A percentile compares a stretch with the other conserved stretches of the same genome.
phyloP scores from a whole-genome alignment of 768 basidiomycete genomes.

The Amanita phalloides region DNA sequence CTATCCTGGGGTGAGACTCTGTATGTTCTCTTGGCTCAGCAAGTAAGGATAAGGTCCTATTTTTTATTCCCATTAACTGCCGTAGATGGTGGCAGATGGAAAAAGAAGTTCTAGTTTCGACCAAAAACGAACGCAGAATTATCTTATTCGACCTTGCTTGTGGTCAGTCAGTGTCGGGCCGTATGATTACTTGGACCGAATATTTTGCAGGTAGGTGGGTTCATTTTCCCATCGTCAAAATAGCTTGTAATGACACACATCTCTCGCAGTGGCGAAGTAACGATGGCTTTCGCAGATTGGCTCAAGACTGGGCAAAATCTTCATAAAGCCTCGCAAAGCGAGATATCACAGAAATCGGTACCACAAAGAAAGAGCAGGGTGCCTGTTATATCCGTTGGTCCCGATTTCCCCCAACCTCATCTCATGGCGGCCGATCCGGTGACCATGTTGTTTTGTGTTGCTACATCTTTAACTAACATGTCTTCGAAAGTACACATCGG shows the following conservation, averaged over 20 bases:
- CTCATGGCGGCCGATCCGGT: conserved; percentile 44
- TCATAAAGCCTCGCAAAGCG: conserved; percentile 7
- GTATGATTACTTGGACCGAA: background rate
- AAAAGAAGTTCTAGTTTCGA: conserved; percentile 9
- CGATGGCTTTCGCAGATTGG: conserved; percentile 52
- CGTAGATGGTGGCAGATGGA: conserved; percentile 29
- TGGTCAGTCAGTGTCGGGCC: conserved; percentile 25
- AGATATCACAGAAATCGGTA: background rate
- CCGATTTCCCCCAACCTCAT: conserved; percentile 21
- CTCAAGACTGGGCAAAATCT: conserved; percentile 28
- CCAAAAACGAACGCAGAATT: conserved; percentile 13
- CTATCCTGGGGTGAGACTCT: conserved; percentile 52
- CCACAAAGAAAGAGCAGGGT: conserved; percentile 7
- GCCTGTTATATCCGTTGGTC: conserved; percentile 22
- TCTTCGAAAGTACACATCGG: conserved; percentile 40
- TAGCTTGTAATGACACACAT: conserved; percentile 5
- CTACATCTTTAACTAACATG: background rate
- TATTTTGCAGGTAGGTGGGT: conserved; percentile 18
- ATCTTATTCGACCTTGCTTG: conserved; percentile 51
- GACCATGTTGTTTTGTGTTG: conserved; percentile 11
- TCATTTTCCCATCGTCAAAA: background rate
- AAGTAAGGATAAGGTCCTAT: conserved; percentile 19
- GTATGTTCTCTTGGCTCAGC: conserved; percentile 42
- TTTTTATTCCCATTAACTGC: background rate
- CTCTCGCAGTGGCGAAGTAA: conserved; percentile 48